Base-by-base conservation (phyloP, 352 stramenopile genomes). In the Stramenopiles sp. region DNA sequence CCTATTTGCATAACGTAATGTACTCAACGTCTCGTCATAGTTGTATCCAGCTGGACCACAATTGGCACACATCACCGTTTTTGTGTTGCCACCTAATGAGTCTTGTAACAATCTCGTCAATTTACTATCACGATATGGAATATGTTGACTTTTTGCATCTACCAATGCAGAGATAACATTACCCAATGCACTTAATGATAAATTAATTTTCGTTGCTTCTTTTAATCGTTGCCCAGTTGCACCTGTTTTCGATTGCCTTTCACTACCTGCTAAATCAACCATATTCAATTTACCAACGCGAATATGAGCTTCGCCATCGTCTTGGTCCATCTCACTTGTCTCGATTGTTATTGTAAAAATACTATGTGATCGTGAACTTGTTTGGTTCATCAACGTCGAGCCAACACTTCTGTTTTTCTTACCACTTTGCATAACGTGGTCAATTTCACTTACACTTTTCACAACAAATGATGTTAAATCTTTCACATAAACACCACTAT, bases 351-450 rank as follows among this genome's bases (percentile, higher is more conserved):
- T 86, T 81, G 95, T 97, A 82, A 99, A 99, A 32, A 99, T 96
- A 63, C 92, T 97, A 86, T 99, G 95, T 80, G 89, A 97, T 77
- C 95, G 93, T 63, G 92, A 98, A 78, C 93, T 98, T 83, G 97
- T 88, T n/a, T 90, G 91, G 82, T 99, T 99, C 94, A 98, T 98
- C 81, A 98, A 95, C 0, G 95, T 99, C 73, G 90, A 90, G 74
- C 93, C 88, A 13, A 78, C 79, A n/a, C 78, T 63, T 29, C 81
- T 78, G 30, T 38, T 31, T 4, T n/a, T 78, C 31, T 84, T 84
- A 31, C 79, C 81, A 33, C 4, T 20, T 76, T 31, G 4, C 65
- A 76, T 76, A 4, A 4, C 4, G 4, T 4, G 4, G 4, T 4
- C 65, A 13, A 20, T 20, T 76, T 76, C 65, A 31, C 13, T 13